Base-by-base conservation (phyloP, 2,329 filamentous ascomycete species). In the Penicillium hordei region DNA sequence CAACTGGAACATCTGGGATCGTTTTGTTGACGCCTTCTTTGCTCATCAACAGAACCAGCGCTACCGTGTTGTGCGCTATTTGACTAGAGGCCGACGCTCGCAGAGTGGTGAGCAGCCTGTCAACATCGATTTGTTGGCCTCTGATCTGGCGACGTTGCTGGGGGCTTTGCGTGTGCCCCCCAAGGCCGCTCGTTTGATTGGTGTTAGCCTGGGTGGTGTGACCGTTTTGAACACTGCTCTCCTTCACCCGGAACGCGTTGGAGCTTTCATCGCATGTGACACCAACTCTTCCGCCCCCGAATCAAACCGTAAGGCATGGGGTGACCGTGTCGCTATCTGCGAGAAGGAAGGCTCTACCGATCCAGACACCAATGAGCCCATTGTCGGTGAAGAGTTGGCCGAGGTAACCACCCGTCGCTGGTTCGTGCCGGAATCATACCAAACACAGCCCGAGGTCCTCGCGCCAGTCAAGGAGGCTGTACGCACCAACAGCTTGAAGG, bases 131-230 rank as follows among this genome's bases (percentile, higher is more conserved):
- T 76, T 86, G 2, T 79, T 94, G 0, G 83, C 89, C 4, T 80
- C 83, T 8, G 91, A 95, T 68, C 78, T 94, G 23, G 78, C 81
- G 38, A 73, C 79, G 0, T 72, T 96, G 0, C 83, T 95, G 3
- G 80, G 87, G 52, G 85, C 87, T 0, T 81, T 95, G 31, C 84
- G 89, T 48, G 86, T 93, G 42, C 79, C 65, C 2, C 65, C 82
- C 10, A 83, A 83, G 66, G 84, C 89, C 0, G 83, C 88, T 34
- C 81, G 83, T 0, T 78, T 93, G 0, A 78, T 94, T 21, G 91
- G 91, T 21, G 91, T 95, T 4, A 90, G 87, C 36, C 86, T 94
- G 72, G 91, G 91, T 61, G 91, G 91, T 52, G 90, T 88, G 2
- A 94, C 91, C 1, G 82, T 87, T 1, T 82, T 94, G 49, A 87